A percentile compares a stretch with the other conserved stretches of the same genome.
Evolutionary conservation across 2,329 filamentous ascomycete species (phyloP).

Genomic region (Fusarium nygamai): DNA sequence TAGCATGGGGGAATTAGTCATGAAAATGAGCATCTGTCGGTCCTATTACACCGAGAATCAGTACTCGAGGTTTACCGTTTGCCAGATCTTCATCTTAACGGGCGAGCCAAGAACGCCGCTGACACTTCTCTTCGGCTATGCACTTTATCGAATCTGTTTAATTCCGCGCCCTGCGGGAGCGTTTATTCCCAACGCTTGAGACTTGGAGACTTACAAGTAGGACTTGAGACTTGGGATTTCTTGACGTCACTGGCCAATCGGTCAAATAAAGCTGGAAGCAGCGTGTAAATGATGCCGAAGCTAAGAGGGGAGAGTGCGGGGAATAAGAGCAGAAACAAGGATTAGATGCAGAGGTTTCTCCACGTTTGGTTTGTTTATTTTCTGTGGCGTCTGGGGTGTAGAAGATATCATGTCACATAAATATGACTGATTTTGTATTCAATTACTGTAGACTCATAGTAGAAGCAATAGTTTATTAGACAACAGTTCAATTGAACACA

Average conservation of each 20-base stretch:
- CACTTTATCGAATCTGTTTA: neutral
- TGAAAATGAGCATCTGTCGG: neutral
- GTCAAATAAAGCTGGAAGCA: slow-evolving; percentile 23
- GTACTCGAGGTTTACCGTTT: neutral
- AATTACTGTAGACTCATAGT: neutral
- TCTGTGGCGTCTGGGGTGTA: slow-evolving; percentile 31
- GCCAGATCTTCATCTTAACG: neutral
- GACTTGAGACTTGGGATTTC: neutral
- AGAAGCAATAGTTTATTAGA: neutral
- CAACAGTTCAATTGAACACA: neutral
- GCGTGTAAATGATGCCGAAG: slow-evolving; percentile 6
- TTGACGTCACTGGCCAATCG: slow-evolving; percentile 41
- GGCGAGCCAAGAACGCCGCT: slow-evolving; percentile 33
- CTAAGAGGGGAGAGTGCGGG: slow-evolving; percentile 37
- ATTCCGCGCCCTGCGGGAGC: slow-evolving; percentile 13
- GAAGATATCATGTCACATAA: slow-evolving; percentile 26
- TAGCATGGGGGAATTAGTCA: neutral
- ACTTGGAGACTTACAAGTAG: neutral
- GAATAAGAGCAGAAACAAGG: slow-evolving; percentile 9
- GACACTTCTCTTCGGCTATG: slow-evolving; percentile 13
- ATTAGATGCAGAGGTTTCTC: slow-evolving; percentile 29
- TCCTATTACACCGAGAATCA: neutral
- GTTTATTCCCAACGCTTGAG: neutral
- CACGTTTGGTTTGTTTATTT: slow-evolving; percentile 20
- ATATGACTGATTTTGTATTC: neutral